Evolutionary conservation across 441 rosid species (phyloP), one percentile per base, ranked within the genome.

Genomic region (Bruguiera hainesii): DNA sequence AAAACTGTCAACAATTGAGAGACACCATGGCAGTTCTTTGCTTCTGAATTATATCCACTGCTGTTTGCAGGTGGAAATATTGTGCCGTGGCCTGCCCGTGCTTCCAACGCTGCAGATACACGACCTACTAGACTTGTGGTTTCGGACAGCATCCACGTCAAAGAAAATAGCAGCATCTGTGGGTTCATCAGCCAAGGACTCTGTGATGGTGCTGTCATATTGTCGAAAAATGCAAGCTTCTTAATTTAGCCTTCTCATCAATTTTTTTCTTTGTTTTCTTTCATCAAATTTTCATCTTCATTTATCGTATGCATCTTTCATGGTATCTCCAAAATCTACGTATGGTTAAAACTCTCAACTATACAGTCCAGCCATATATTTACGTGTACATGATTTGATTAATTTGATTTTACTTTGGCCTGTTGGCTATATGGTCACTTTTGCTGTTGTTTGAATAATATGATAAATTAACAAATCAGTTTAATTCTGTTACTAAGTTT

Each of bases 111-210:
- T 68, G 70, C 79, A 78, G 59, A 60, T 88, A 59, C 84, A 83
- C 33, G 77, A 68, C 76, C 66, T 88, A 61, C 82, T 88, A 0
- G 95, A 88, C 74, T 70, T 82, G 53, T 88, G 94, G 94, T 78
- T 83, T 67, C 79, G 74, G 59, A 79, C 83, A 13, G 76, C 80
- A 10, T 77, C 86, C 4, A 71, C 83, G 6, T 48, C 87, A 0
- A 84, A 77, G 42, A 82, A 78, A 65, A 79, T 84, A 20, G 79
- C 83, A 1, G 85, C 85, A 21, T 75, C 81, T 0, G 67, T 84
- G 0, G 91, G 94, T 30, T 80, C 87, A 31, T 82, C 94, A 0
- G 91, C 91, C 0, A 86, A 82, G 80, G 94, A 88, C 61, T 84
- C 82, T 15, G 88, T 88, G 26, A 86, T 86, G 94, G 89, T 84